These are phyloP conservation scores for Colletotrichum somersetense DNA, from an alignment of 2,329 filamentous ascomycete genomes.

Conservation along the genomic window DNA sequence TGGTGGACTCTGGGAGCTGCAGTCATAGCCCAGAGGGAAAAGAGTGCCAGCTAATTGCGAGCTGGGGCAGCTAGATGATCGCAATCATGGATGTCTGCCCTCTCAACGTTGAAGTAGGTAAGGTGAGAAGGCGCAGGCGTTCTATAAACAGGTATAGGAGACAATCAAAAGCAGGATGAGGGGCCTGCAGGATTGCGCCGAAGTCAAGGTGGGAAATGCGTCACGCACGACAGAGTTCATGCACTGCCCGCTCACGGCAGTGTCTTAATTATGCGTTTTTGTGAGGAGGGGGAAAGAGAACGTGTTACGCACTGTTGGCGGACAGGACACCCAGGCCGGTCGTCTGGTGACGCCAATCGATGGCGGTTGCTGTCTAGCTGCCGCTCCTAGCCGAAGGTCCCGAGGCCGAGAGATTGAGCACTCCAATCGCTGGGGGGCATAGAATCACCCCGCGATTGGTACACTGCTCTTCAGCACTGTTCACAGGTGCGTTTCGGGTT, in stretches of 20 bases:
- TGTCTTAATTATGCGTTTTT: slow-evolving; percentile 17
- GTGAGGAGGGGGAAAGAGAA: slow-evolving; percentile 13
- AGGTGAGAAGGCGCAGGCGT: neutral
- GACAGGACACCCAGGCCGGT: slow-evolving; percentile 18
- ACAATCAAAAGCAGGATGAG: slow-evolving; percentile 1
- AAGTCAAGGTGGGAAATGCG: neutral
- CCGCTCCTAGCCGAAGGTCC: slow-evolving; percentile 40
- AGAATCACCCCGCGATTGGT: slow-evolving; percentile 38
- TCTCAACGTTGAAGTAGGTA: neutral
- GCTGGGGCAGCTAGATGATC: slow-evolving; percentile 37
- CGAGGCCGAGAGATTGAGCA: slow-evolving; percentile 33
- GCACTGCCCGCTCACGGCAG: slow-evolving; percentile 7
- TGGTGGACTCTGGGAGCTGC: slow-evolving; percentile 37
- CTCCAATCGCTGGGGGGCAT: slow-evolving; percentile 14
- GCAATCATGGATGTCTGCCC: slow-evolving; percentile 33
- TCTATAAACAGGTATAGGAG: slow-evolving; percentile 18
- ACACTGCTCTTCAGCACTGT: slow-evolving; percentile 18
- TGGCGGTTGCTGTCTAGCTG: slow-evolving; percentile 27
- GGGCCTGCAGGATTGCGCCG: slow-evolving; percentile 13
- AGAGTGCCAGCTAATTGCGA: slow-evolving; percentile 39
- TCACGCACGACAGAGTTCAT: slow-evolving; percentile 15
- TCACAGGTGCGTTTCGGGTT: slow-evolving; percentile 32
- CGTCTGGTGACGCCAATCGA: slow-evolving; percentile 31
- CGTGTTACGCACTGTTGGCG: slow-evolving; percentile 31
- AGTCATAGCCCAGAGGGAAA: slow-evolving; percentile 35